Evolutionary conservation across 2,329 filamentous ascomycete genomes (phyloP).

Genomic region (Mollisiaceae sp.): DNA sequence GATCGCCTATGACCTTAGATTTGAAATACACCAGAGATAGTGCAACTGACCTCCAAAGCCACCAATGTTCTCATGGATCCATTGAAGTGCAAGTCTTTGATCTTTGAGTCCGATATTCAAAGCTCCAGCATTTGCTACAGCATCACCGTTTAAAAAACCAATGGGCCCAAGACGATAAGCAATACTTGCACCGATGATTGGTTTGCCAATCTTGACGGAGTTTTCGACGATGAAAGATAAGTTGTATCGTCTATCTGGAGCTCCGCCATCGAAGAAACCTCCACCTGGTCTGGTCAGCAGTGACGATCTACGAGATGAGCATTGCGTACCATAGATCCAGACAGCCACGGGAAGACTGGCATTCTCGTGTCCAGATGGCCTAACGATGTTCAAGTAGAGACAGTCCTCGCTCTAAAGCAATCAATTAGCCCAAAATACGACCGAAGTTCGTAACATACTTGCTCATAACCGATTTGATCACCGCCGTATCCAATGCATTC

Average conservation of each 20-base stretch:
- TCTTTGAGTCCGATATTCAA: conserved; percentile 69
- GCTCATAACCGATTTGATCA: conserved; percentile 25
- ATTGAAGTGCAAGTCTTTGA: conserved; percentile 69
- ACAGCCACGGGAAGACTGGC: conserved; percentile 61
- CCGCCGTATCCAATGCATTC: conserved; percentile 28
- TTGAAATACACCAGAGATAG: conserved; percentile 30
- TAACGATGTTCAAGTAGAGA: conserved; percentile 52
- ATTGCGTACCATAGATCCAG: conserved; percentile 50
- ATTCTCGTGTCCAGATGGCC: conserved; percentile 56
- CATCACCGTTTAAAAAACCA: conserved; percentile 68
- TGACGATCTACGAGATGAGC: too few relatives aligned
- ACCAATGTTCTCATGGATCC: conserved; percentile 68
- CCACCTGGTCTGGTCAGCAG: conserved; percentile 12
- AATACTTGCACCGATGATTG: conserved; percentile 69
- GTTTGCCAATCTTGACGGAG: conserved; percentile 50
- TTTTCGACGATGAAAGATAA: conserved; percentile 64
- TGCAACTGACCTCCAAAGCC: conserved; percentile 45
- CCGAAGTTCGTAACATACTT: background rate
- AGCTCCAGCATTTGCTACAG: conserved; percentile 54
- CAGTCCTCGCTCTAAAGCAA: conserved; percentile 40
- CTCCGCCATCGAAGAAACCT: conserved; percentile 43
- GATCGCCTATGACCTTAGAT: conserved; percentile 38
- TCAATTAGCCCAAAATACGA: too few relatives aligned
- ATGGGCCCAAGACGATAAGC: conserved; percentile 77
- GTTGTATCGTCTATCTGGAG: conserved; percentile 58